Conservation (phyloP, 2,329 filamentous ascomycete genomes). For the Penicillium sp. region DNA sequence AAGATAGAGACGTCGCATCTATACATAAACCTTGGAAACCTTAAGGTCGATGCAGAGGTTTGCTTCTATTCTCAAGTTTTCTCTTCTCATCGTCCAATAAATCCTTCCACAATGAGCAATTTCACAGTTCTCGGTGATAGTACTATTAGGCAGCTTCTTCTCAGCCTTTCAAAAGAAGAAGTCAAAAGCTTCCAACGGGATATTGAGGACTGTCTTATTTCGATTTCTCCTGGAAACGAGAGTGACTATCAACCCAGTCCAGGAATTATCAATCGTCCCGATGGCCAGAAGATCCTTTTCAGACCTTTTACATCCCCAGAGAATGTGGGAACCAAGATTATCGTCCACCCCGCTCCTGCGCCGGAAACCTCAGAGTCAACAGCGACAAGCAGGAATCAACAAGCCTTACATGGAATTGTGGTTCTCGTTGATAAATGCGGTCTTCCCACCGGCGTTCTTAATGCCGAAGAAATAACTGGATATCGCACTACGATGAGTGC, state of each 20-base stretch:
- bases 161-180: neutral
- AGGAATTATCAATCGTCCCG: slow-evolving; percentile 11
- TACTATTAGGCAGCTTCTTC: neutral
- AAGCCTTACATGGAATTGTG: slow-evolving; percentile 24
- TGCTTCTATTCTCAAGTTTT: no score
- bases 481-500: slow-evolving; percentile 74
- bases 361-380: slow-evolving; percentile 26
- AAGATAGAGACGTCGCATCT: no score
- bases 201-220: slow-evolving; percentile 1
- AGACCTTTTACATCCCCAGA: slow-evolving; percentile 18
- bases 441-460: slow-evolving; percentile 59
- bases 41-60: no score
- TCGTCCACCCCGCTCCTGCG: slow-evolving; percentile 9
- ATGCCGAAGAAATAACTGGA: slow-evolving; percentile 70
- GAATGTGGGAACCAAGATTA: slow-evolving; percentile 17
- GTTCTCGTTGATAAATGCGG: slow-evolving; percentile 7
- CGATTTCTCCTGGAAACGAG: neutral
- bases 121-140: neutral
- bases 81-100: neutral
- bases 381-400: slow-evolving; percentile 46
- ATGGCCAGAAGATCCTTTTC: slow-evolving; percentile 19
- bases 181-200: neutral
- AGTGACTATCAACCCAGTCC: slow-evolving; percentile 2
- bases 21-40: no score
- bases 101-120: neutral